phyloP scores from a whole-genome alignment of 345 rosid species.

The Aquilaria yunnanensis region DNA sequence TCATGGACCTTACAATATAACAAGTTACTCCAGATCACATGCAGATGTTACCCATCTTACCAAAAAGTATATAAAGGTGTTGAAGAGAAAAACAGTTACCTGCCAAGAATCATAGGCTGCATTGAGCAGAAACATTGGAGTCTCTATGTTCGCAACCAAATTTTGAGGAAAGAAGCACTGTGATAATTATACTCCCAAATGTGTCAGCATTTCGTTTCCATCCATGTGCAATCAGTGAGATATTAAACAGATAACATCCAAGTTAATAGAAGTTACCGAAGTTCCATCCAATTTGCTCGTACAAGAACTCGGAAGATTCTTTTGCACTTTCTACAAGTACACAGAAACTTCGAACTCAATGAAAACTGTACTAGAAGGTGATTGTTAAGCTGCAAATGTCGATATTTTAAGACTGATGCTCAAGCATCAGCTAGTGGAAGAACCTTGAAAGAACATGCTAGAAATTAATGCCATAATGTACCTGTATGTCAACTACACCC shows the following conservation, averaged over 20 bases:
- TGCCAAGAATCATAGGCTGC: conserved; percentile 87
- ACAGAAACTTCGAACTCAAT: not conserved
- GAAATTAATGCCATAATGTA: conserved; percentile 6
- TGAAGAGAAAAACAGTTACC: conserved; percentile 28
- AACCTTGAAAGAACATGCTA: no score
- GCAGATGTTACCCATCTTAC: not conserved
- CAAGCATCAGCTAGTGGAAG: not conserved
- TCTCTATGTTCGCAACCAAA: conserved; percentile 49
- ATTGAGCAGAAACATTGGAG: conserved; percentile 77
- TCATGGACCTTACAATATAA: conserved; percentile 39
- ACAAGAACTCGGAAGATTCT: conserved; percentile 62
- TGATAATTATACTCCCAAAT: not conserved
- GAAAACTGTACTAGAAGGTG: not conserved
- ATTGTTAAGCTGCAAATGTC: not conserved
- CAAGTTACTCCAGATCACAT: not conserved
- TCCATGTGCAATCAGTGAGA: not conserved
- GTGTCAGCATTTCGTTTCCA: not conserved
- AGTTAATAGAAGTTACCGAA: conserved; percentile 43
- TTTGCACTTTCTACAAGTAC: conserved; percentile 47
- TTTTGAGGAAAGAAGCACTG: conserved; percentile 95
- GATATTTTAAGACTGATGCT: not conserved
- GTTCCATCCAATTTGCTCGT: conserved; percentile 70
- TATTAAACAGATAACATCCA: conserved; percentile 1
- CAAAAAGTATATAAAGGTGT: not conserved
- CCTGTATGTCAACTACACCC: conserved; percentile 86